Evolutionary conservation across 2,329 filamentous ascomycete genomes (phyloP), one percentile per base, ranked within the genome.

Genomic region (Diaporthe citri): DNA sequence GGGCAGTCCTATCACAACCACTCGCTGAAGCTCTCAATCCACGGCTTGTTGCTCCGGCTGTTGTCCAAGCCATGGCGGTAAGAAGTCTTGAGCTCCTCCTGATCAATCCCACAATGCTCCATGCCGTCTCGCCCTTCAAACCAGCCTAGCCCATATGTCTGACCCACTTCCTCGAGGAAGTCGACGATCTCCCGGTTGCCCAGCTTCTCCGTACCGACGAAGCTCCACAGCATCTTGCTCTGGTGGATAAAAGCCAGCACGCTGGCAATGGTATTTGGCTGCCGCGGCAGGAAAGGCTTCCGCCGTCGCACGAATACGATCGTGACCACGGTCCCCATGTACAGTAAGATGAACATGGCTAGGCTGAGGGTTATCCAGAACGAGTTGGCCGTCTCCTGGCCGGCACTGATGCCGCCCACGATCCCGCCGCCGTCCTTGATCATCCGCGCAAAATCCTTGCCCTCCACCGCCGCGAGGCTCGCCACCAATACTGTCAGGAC

Each of bases 221-320:
- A 96, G 79, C 91, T 90, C 77, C 91, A 92, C 60, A 96, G 85
- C 94, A 96, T 95, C 83, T 93, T 94, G 82, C 90, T 93, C 84
- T 95, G 93, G 82, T 96, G 92, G 75, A 96, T 93, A 80, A 93
- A 96, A 0, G 93, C 93, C 72, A 96, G 86, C 71, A 95, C 90
- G 57, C 90, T 92, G 2, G 93, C 92, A 78, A 96, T 95, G 28
- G 93, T 95, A 79, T 92, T 94, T 5, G 94, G 93, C 85, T 95
- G 93, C 6, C 94, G 90, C 1, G 94, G 94, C 73, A 96, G 85
- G 82, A 96, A 95, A 3, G 93, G 90, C 73, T 91, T 90, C 0
- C 91, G 88, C 20, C 94, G 90, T 1, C 90, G 88, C 25, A 86
- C 74, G 79, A 93, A 93, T 25, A 93, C 92, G 1, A 92, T 79